Percentiles rank a stretch among this genome's conserved stretches.
These are phyloP conservation scores for Hypoxylon lienhwacheense DNA, from an alignment of 495 filamentous ascomycete species.

Conservation along the genomic window DNA sequence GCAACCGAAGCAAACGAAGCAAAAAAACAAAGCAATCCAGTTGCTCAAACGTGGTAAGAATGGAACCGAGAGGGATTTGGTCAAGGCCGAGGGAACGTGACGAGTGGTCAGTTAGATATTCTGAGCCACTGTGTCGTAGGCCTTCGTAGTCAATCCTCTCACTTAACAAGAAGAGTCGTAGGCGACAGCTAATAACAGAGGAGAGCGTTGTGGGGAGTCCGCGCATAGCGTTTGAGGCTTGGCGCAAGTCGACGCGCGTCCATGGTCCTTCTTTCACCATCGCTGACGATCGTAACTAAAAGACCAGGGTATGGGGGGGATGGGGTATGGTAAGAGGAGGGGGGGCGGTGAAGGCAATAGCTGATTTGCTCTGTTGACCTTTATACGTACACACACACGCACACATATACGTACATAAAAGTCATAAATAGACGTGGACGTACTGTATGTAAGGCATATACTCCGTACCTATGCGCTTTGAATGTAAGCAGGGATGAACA, in stretches of 20 bases:
- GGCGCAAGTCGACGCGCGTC: constrained; percentile 33
- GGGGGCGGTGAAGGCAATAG: not conserved
- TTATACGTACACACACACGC: too few relatives aligned
- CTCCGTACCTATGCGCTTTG: too few relatives aligned
- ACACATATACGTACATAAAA: too few relatives aligned
- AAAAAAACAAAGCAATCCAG: constrained; percentile 15
- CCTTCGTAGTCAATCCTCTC: constrained; percentile 8
- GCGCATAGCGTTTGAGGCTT: constrained; percentile 22
- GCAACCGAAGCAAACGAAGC: not conserved
- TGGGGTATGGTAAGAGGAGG: too few relatives aligned
- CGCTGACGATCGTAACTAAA: not conserved
- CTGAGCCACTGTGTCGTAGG: constrained; percentile 31
- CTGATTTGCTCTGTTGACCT: too few relatives aligned
- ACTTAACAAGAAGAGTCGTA: constrained; percentile 2
- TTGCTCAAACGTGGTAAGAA: constrained; percentile 25
- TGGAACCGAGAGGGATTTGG: constrained; percentile 18
- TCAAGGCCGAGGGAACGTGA: constrained; percentile 14
- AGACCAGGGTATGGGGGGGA: not conserved
- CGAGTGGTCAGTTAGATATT: constrained; percentile 20
- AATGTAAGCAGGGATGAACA: too few relatives aligned
- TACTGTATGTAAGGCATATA: too few relatives aligned
- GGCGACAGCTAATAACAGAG: constrained; percentile 3
- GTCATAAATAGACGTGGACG: too few relatives aligned
- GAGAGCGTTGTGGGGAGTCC: constrained; percentile 25
- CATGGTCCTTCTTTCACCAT: constrained; percentile 12